A percentile compares a stretch with the other conserved stretches of the same genome.
phyloP scores from a whole-genome alignment of 148 eudicot species.

The Amaranthus palmeri region DNA sequence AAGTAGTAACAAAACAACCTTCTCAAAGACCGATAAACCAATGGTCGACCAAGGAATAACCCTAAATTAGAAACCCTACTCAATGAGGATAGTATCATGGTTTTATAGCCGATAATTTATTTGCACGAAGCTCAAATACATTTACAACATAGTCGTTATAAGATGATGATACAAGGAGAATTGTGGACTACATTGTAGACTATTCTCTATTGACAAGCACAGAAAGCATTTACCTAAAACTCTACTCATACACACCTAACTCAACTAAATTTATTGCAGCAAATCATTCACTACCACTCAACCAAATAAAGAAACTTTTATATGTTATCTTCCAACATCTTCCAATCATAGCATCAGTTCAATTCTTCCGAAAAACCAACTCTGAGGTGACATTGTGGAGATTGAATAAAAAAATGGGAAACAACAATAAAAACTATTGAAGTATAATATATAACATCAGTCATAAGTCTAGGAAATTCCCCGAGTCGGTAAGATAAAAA shows the following conservation, averaged over 20 bases:
- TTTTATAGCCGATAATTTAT: too few species aligned
- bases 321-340: conserved; percentile 1
- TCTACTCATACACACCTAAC: conserved; percentile 10
- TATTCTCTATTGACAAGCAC: neutral
- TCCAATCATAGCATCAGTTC: conserved; percentile 6
- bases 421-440: neutral
- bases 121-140: too few species aligned
- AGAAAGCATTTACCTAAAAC: neutral
- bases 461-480: too few species aligned
- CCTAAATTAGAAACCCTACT: too few species aligned
- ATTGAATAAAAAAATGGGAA: neutral
- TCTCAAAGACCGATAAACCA: too few species aligned
- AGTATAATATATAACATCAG: too few species aligned
- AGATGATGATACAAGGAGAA: neutral
- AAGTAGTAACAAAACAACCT: too few species aligned
- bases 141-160: too few species aligned
- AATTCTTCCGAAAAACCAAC: neutral
- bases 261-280: conserved; percentile 1
- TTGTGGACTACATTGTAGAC: neutral
- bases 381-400: neutral
- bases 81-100: too few species aligned
- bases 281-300: conserved; percentile 2
- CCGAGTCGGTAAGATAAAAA: too few species aligned
- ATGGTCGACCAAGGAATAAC: too few species aligned
- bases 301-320: conserved; percentile 11